Conservation (phyloP, 2,329 filamentous ascomycete species). For the Cladobotryum protrusum region DNA sequence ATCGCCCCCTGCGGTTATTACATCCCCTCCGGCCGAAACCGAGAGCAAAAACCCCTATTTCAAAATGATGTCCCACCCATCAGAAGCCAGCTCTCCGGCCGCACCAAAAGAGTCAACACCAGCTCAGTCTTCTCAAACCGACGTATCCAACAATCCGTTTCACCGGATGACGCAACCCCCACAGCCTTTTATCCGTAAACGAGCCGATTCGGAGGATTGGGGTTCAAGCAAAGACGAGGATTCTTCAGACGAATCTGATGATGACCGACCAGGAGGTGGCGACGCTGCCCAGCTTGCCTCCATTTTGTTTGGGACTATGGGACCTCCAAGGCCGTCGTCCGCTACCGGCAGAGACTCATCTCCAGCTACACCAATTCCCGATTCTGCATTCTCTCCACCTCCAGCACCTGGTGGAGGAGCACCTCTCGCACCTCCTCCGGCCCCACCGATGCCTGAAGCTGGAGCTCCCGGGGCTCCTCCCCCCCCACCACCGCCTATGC, state of each 20-base stretch:
- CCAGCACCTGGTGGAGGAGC: conserved; percentile 29
- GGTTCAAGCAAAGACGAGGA: conserved; percentile 62
- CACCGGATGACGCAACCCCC: conserved; percentile 69
- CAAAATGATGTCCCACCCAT: conserved; percentile 72
- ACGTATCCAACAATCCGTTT: conserved; percentile 90
- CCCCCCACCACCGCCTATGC: conserved; percentile 24
- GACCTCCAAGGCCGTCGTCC: conserved; percentile 79
- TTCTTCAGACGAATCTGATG: conserved; percentile 64
- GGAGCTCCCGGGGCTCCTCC: conserved; percentile 8
- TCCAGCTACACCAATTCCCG: conserved; percentile 32
- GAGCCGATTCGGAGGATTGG: conserved; percentile 65
- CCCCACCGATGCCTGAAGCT: conserved; percentile 23
- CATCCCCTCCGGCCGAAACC: conserved; percentile 53
- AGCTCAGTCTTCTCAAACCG: conserved; percentile 36
- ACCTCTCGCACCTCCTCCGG: conserved; percentile 25
- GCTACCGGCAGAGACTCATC: conserved; percentile 66
- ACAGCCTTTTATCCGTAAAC: conserved; percentile 47
- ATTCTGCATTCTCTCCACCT: conserved; percentile 35
- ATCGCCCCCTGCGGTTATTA: conserved; percentile 45
- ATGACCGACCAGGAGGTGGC: conserved; percentile 71
- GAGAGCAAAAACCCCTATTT: conserved; percentile 96
- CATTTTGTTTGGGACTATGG: conserved; percentile 96
- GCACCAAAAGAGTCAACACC: conserved; percentile 38
- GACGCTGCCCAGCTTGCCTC: conserved; percentile 89
- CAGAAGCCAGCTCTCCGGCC: conserved; percentile 43